These are phyloP conservation scores for Colletotrichum sidae DNA, from an alignment of 2,329 filamentous ascomycete species.

Conservation along the genomic window DNA sequence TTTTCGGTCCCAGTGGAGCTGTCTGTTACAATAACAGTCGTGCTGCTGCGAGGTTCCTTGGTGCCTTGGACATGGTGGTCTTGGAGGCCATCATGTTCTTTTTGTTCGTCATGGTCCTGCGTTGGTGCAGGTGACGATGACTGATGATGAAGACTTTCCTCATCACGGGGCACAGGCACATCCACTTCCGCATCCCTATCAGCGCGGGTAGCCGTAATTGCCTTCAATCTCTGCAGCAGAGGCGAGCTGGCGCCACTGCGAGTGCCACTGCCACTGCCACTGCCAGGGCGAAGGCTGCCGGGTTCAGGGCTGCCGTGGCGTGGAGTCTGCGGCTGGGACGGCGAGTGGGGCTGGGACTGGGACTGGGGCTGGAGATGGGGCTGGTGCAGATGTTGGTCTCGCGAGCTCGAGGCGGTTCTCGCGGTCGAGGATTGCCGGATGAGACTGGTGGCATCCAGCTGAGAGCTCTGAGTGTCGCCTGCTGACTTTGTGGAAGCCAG, in stretches of 20 bases:
- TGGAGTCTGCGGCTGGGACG: slow-evolving; percentile 28
- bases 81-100: slow-evolving; percentile 3
- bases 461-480: slow-evolving; percentile 42
- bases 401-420: slow-evolving; percentile 31
- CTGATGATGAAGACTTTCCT: not conserved
- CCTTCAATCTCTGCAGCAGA: slow-evolving; percentile 33
- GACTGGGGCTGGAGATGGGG: slow-evolving; percentile 17
- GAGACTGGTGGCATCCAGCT: slow-evolving; percentile 41
- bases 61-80: slow-evolving; percentile 12
- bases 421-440: slow-evolving; percentile 37
- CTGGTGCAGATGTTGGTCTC: slow-evolving; percentile 25
- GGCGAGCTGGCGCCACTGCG: not conserved
- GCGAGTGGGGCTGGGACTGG: slow-evolving; percentile 26
- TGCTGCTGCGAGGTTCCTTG: slow-evolving; percentile 16
- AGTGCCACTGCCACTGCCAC: too few species aligned
- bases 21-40: slow-evolving; percentile 30
- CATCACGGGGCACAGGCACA: slow-evolving; percentile 10
- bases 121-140: slow-evolving; percentile 8
- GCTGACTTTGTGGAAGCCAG: slow-evolving; percentile 47
- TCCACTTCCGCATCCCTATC: slow-evolving; percentile 2
- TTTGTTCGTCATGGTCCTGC: slow-evolving; percentile 27
- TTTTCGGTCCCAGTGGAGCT: slow-evolving; percentile 16
- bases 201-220: slow-evolving; percentile 22
- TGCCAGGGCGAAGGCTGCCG: slow-evolving; percentile 5
- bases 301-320: slow-evolving; percentile 22